Conservation (phyloP, 2,329 filamentous ascomycete genomes). For the Apiospora rasikravindrae region DNA sequence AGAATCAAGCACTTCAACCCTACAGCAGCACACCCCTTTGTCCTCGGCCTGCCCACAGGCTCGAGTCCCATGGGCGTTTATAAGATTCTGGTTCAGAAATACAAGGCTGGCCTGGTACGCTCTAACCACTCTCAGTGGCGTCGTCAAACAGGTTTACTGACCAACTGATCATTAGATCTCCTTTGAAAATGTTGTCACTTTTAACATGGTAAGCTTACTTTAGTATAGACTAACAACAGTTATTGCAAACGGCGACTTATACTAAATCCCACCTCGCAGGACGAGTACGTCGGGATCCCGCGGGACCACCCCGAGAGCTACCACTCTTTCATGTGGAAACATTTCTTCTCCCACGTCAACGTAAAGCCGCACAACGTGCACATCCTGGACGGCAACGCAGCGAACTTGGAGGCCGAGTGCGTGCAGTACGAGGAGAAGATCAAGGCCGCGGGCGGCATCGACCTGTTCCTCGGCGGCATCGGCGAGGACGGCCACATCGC, state of each 20-base stretch:
- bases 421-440: constrained; percentile 81
- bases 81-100: constrained; percentile 72
- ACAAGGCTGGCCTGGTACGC: constrained; percentile 66
- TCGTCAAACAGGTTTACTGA: background rate
- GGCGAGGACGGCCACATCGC: constrained; percentile 88
- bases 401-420: constrained; percentile 77
- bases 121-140: background rate
- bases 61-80: constrained; percentile 82
- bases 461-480: constrained; percentile 84
- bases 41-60: constrained; percentile 83
- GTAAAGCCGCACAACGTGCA: constrained; percentile 83
- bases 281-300: constrained; percentile 85
- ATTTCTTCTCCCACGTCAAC: constrained; percentile 88
- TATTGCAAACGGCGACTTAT: constrained; percentile 22
- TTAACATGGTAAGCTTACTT: constrained; percentile 76
- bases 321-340: constrained; percentile 91
- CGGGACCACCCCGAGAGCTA: constrained; percentile 86
- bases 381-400: constrained; percentile 81
- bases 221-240: constrained; percentile 16
- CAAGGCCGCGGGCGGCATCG: constrained; percentile 75
- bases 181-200: constrained; percentile 87
- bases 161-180: constrained; percentile 61
- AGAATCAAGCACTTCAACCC: constrained; percentile 80
- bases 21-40: constrained; percentile 74
- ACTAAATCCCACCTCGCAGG: constrained; percentile 48